Evolutionary conservation across 2,329 filamentous ascomycete species (phyloP), one percentile per base, ranked within the genome.

Genomic region (Hawksworthiomyces lignivorus): DNA sequence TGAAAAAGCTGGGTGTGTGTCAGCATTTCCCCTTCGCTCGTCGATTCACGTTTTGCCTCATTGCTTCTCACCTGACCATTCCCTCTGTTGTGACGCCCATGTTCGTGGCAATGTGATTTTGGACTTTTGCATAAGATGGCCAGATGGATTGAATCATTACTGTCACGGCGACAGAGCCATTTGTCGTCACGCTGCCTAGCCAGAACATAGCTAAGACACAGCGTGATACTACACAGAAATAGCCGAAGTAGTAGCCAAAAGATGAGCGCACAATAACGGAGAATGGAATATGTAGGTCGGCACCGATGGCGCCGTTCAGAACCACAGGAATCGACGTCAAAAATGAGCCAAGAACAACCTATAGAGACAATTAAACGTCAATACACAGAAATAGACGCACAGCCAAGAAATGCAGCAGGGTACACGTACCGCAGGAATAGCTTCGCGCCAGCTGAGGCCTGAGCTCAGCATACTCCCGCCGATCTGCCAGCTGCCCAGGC

Each of bases 261-360:
- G 54, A 56, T n/a, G 59, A 52, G 10, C 62, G 58, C 12, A 57
- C 53, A 4, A 56, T 52, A 14, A 64, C 57, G 1, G 61, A 56
- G 50, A 64, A 64, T 6, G 61, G 60, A 19, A 62, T 57, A 42
- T 64, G 62, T 14, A 62, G 49, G 40, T 59, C 56, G 4, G 58
- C 56, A 10, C 59, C 57, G 44, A 60, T 62, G 9, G 58, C 57
- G 19, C 60, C 58, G 38, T 62, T 62, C 20, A 62, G 50, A 4
- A 61, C 59, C 53, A 59, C 60, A 11, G 60, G 59, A 30, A 73
- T 68, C 14, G 72, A 70, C 21, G 72, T 73, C 48, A 75, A 77
- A 10, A 68, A 61, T 4, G 69, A 64, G 31, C 78, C 77, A 6
- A 77, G 72, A 32, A 76, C 10, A n/a, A 37, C n/a, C n/a, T n/a